phyloP scores from a whole-genome alignment of 2,329 filamentous ascomycete genomes.

The Tolypocladium nubicola region DNA sequence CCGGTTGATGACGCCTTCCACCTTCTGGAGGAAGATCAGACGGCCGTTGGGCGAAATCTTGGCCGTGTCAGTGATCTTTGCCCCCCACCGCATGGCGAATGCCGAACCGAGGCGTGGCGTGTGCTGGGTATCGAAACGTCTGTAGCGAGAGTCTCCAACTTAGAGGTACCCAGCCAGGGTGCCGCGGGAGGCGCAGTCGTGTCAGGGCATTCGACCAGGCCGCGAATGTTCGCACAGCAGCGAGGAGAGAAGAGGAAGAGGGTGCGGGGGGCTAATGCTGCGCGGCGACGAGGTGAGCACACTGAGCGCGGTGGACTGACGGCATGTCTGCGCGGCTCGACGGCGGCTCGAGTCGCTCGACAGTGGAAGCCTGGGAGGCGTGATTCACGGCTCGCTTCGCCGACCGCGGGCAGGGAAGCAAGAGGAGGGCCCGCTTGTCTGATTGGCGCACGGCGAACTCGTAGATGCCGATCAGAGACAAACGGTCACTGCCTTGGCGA shows the following conservation, averaged over 20 bases:
- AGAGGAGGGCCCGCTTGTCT: not conserved
- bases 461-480: not conserved
- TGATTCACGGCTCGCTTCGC: not conserved
- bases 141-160: not conserved
- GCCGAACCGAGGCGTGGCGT: not conserved
- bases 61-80: slow-evolving; percentile 4
- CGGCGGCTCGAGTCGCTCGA: not conserved
- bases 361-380: not conserved
- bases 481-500: too few relatives aligned
- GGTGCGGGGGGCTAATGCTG: not conserved
- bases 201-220: not conserved
- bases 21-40: slow-evolving; percentile 4
- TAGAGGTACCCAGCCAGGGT: too few relatives aligned
- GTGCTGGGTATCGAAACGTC: not conserved
- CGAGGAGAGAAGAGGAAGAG: too few relatives aligned
- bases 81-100: slow-evolving; percentile 5
- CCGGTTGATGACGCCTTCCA: not conserved
- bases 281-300: too few relatives aligned
- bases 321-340: not conserved
- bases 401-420: not conserved
- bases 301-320: not conserved
- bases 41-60: slow-evolving; percentile 8
- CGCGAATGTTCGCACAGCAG: not conserved
- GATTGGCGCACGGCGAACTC: not conserved
- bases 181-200: not conserved